Percentiles rank a stretch among this genome's conserved stretches.
Evolutionary conservation across 306 rosid genomes (phyloP).

Genomic region (Trifolium fragiferum): DNA sequence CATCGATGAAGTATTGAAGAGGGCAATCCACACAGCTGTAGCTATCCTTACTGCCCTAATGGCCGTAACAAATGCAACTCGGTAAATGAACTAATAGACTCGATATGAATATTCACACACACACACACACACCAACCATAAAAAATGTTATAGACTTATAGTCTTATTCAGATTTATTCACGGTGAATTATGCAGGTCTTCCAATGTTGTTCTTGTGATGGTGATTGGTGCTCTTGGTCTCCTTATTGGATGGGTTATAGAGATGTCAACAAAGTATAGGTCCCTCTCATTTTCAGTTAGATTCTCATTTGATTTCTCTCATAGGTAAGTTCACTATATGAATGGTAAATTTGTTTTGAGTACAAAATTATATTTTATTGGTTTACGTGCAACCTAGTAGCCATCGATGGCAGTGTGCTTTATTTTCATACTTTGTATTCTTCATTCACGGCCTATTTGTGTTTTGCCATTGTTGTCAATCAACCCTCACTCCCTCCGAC

Average conservation of each 20-base stretch:
- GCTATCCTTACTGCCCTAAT: constrained; percentile 89
- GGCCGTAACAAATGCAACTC: constrained; percentile 87
- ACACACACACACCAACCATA: neutral
- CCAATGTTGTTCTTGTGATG: constrained; percentile 45
- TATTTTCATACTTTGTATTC: constrained; percentile 18
- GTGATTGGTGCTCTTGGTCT: constrained; percentile 55
- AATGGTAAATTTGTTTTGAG: constrained; percentile 14
- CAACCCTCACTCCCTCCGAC: neutral
- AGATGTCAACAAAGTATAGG: constrained; percentile 52
- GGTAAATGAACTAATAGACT: constrained; percentile 50
- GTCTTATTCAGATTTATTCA: constrained; percentile 29
- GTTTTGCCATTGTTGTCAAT: constrained; percentile 3
- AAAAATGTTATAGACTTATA: neutral
- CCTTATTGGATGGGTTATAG: constrained; percentile 58
- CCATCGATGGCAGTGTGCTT: neutral
- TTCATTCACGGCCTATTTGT: constrained; percentile 1
- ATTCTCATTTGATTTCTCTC: constrained; percentile 38
- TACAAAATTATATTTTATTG: constrained; percentile 22
- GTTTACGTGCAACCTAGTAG: constrained; percentile 8
- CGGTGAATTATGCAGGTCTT: constrained; percentile 38
- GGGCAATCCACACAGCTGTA: constrained; percentile 84
- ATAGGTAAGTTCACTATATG: constrained; percentile 38
- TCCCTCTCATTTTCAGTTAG: constrained; percentile 52
- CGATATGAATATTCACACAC: constrained; percentile 9
- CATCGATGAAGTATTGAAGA: constrained; percentile 70